A percentile compares a stretch with the other conserved stretches of the same genome.
These are phyloP conservation scores for Aspergillus leporis DNA, from an alignment of 495 filamentous ascomycete species.

Conservation along the genomic window DNA sequence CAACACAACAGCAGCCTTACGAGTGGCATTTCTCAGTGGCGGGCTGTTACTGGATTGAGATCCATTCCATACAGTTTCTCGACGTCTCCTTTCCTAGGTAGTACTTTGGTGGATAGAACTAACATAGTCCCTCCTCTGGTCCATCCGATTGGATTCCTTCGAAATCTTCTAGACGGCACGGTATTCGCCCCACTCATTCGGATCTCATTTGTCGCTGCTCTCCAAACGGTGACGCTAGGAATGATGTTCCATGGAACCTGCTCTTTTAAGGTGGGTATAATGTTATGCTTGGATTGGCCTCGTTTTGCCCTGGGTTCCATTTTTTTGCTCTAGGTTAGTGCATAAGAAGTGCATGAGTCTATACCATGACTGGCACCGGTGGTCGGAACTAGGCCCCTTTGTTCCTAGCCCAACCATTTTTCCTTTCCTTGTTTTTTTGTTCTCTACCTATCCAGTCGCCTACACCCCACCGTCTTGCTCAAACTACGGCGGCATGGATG, in stretches of 20 bases:
- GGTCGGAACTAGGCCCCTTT: slow-evolving; percentile 7
- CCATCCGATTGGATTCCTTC: slow-evolving; percentile 22
- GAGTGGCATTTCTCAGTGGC: background rate
- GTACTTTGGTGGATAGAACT: background rate
- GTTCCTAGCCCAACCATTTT: background rate
- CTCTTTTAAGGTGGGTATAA: slow-evolving; percentile 22
- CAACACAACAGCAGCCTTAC: background rate
- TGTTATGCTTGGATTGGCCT: slow-evolving; percentile 16
- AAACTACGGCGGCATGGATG: background rate
- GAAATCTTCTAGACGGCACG: slow-evolving; percentile 21
- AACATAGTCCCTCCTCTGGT: slow-evolving; percentile 10
- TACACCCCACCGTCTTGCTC: background rate
- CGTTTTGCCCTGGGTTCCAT: slow-evolving; percentile 13
- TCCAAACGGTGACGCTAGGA: slow-evolving; percentile 43
- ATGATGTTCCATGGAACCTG: slow-evolving; percentile 32
- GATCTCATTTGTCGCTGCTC: slow-evolving; percentile 17
- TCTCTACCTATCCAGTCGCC: slow-evolving; percentile 5
- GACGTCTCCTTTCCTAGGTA: background rate
- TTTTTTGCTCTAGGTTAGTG: slow-evolving; percentile 9
- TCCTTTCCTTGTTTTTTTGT: slow-evolving; percentile 10
- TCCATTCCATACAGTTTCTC: slow-evolving; percentile 1
- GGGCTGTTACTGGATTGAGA: slow-evolving; percentile 2
- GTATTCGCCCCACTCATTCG: slow-evolving; percentile 18
- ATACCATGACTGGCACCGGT: slow-evolving; percentile 5
- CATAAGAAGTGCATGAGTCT: slow-evolving; percentile 9